Base-by-base conservation (phyloP, 352 stramenopile species). In the Phytophthora pluvialis region DNA sequence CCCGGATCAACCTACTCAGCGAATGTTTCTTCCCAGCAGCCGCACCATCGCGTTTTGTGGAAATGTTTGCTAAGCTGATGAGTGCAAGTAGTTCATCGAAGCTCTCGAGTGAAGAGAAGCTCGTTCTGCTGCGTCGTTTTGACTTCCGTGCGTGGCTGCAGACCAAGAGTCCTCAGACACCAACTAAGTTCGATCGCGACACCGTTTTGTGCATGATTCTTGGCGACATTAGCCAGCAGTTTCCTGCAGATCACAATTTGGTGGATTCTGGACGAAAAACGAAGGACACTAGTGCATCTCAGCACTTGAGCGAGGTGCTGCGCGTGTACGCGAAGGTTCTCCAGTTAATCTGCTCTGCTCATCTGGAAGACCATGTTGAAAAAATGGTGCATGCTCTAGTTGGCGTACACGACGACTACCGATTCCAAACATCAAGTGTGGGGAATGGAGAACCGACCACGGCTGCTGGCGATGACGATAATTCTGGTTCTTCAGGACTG, bases 41-140 rank as follows among this genome's bases (percentile, higher is more conserved):
- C 5, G 86, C 86, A 1, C 85, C 86, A 7, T 80, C 79, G 5
- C 75, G 79, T 18, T 96, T 95, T 55, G 88, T 95, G 7, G 84
- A 95, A 52, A 94, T 95, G 83, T 96, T 96, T 63, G 89, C 86
- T 0, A 96, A 83, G 56, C 56, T 96, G 13, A 91, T 95, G 86
- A 94, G 82, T 67, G 60, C 78, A 6, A 93, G 79, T 32, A 75
- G 75, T 21, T 84, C 85, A 0, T 77, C 82, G 0, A 89, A 90
- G 52, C 65, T 96, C 0, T 86, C 85, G 0, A 83, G 53, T 31
- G 80, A 91, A 57, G 80, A 94, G 28, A 93, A 93, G 55, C 54
- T 95, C 18, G 68, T 81, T 29, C 44, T 96, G 39, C 64, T 96
- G 0, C 72, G 74, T 2, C 78, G 88, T 3, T 96, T 96, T 53